Base-by-base conservation (phyloP, 805 yeast species). In the Kodamaea laetipori region DNA sequence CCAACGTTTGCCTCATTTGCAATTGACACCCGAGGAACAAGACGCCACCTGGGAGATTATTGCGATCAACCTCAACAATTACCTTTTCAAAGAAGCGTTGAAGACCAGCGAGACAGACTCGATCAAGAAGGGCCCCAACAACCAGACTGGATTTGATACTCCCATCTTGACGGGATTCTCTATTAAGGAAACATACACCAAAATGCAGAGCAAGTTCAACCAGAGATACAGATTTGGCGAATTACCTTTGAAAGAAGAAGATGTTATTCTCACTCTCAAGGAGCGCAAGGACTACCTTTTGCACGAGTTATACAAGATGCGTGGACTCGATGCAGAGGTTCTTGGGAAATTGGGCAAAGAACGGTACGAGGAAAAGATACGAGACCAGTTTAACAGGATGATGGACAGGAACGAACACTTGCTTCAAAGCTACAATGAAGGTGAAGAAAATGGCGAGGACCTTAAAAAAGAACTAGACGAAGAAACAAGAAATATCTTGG, bases 31-130 rank as follows among this genome's bases (percentile, higher is more conserved):
- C 10, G 45, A 39, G 12, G 55, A 55, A 28, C 54, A 53, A 39
- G 63, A 62, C 24, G 63, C 63, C 43, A 41, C 52, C 0, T 66
- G 71, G 71, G 71, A 64, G 49, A 46, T 61, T 2, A 50, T 66
- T 12, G 70, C 71, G n/a, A 64, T 64, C 18, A 60, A 60, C 33
- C 46, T 66, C 16, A 62, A 56, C 44, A 57, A 49, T 26, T 35
- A 45, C 26, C 53, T 53, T 13, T 57, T 58, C 38, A 37, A 42
- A 3, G 39, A 46, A 2, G 35, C 57, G 2, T 25, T 59, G n/a
- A 24, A 42, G 4, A 19, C 26, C 11, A 36, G 19, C 5, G 39
- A 37, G 30, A 12, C 21, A 3, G 27, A 15, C 6, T 16, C 15
- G 8, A 25, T 12, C 13, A 37, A 25, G 13, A 38, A 31, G 10